Base-by-base conservation (phyloP, 2,329 filamentous ascomycete genomes). In the Sporothrix mexicana region DNA sequence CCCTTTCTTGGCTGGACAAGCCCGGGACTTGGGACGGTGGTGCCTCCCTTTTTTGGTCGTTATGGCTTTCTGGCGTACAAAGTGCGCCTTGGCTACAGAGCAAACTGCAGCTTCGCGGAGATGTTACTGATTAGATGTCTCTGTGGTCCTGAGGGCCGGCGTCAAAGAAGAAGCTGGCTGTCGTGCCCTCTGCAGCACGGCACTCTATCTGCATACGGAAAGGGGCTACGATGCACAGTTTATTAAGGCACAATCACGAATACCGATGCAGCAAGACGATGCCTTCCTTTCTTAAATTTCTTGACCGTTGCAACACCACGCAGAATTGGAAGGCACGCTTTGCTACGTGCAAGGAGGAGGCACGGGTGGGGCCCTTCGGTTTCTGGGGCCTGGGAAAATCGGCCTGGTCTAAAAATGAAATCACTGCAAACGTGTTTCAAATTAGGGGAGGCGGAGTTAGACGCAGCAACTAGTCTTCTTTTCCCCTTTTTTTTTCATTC, bases 361-460 rank as follows among this genome's bases (percentile, higher is more conserved):
- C 67, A 45, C 67, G 20, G 51, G 67, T 69, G 67, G 67, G 67
- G 23, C 64, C 20, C 17, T 36, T 36, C n/a, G 30, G 30, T 36
- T 36, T 36, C 2, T 15, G 13, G 47, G 47, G 36, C 36, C 51
- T 23, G 6, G 49, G n/a, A 45, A 25, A 70, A 49, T 49, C 69
- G 25, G 69, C 68, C 69, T 61, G 23, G 55, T 62, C 69, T 62
- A 70, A 70, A 70, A 49, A 70, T 49, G 69, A 62, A 51, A 47
- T 70, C 41, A 20, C 55, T 62, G 25, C 57, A 62, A 66, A 71
- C 45, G 57, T 55, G 70, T 71, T 71, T 71, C 70, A 71, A 64
- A 66, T 55, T 66, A 66, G 36, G 47, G 57, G 68, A 25, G 70
- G 41, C 43, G 57, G 49, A 66, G 59, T 41, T 30, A 47, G 70